These are phyloP conservation scores for Pisolithus orientalis DNA, from an alignment of 768 basidiomycete species.

Conservation along the genomic window DNA sequence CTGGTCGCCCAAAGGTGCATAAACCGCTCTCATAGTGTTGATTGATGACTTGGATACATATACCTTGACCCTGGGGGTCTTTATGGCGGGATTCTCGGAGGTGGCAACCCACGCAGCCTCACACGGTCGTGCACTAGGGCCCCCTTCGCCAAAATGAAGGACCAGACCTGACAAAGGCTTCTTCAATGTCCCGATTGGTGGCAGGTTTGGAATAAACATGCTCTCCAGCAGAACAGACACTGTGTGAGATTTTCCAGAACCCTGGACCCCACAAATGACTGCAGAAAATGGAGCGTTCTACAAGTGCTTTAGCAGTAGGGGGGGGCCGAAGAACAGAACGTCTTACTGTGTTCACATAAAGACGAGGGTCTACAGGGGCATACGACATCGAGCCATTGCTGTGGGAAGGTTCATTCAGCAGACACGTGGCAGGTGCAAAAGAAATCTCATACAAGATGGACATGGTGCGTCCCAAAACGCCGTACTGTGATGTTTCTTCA, in stretches of 20 bases:
- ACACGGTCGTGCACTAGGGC: conserved; percentile 47
- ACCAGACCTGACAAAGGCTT: conserved; percentile 59
- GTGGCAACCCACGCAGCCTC: conserved; percentile 60
- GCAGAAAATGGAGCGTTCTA: conserved; percentile 74
- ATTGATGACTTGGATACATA: conserved; percentile 59
- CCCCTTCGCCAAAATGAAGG: conserved; percentile 67
- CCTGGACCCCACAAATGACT: conserved; percentile 72
- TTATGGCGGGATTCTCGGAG: conserved; percentile 27
- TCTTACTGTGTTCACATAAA: conserved; percentile 65
- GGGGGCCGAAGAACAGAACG: background rate
- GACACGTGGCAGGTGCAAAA: background rate
- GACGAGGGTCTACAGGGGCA: conserved; percentile 38
- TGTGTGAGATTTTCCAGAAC: conserved; percentile 71
- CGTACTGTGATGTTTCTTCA: conserved; percentile 47
- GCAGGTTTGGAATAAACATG: conserved; percentile 54
- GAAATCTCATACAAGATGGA: conserved; percentile 36
- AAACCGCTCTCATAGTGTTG: conserved; percentile 53
- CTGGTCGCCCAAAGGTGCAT: conserved; percentile 42
- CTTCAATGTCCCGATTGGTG: conserved; percentile 43
- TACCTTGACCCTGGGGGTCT: conserved; percentile 34
- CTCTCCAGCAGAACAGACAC: conserved; percentile 63
- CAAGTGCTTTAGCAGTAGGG: background rate
- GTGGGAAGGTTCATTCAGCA: conserved; percentile 10
- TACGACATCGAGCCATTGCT: conserved; percentile 27
- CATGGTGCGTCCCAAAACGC: conserved; percentile 48